Evolutionary conservation across 225 moss, liverwort and hornwort genomes (phyloP).

Genomic region (Pseudoscleropodium purum): DNA sequence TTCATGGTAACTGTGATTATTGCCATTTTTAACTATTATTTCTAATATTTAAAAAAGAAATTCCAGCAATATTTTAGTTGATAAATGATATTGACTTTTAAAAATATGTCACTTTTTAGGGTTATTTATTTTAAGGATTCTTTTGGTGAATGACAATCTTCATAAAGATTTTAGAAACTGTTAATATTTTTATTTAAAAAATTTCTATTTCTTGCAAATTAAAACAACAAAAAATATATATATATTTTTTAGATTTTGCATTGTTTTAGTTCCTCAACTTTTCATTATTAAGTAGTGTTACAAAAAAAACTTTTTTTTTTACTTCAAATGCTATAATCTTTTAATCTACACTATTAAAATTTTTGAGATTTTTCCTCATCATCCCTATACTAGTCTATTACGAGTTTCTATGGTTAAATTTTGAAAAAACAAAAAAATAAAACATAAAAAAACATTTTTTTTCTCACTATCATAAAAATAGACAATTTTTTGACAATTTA

Average conservation of each 20-base stretch:
- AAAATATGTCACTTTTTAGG: neutral
- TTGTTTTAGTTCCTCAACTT: too few relatives aligned
- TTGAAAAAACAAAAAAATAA: neutral
- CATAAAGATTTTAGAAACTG: neutral
- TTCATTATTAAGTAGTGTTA: fast-evolving
- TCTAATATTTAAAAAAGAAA: neutral
- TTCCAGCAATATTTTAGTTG: too few relatives aligned
- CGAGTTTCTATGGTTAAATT: neutral
- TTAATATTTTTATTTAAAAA: neutral
- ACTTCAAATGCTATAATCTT: neutral
- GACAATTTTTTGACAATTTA: neutral
- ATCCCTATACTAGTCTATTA: neutral
- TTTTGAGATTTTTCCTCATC: neutral
- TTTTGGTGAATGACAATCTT: neutral
- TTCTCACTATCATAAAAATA: neutral
- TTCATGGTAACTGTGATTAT: neutral
- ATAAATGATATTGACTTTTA: neutral
- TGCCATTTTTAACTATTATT: neutral
- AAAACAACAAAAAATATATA: too few relatives aligned
- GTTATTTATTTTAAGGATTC: neutral
- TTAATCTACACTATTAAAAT: neutral
- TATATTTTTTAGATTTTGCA: neutral
- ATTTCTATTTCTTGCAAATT: too few relatives aligned
- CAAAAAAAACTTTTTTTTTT: fast-evolving
- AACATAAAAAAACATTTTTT: neutral